These are phyloP conservation scores for Gnomoniopsis smithogilvyi DNA, from an alignment of 2,329 filamentous ascomycete genomes.

Conservation along the genomic window DNA sequence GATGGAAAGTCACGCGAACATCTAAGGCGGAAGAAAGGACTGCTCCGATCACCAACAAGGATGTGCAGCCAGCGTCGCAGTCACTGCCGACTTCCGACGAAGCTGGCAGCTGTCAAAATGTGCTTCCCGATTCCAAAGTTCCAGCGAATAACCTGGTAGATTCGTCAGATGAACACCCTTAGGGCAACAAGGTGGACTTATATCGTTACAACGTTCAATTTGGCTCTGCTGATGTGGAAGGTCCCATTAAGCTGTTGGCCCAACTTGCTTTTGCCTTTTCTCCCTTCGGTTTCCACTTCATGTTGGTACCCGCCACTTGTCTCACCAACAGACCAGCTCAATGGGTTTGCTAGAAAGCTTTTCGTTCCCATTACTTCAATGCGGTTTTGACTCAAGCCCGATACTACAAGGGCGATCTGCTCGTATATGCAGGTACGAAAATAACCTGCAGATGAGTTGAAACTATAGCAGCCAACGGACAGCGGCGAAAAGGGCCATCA, in stretches of 20 bases:
- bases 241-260: background rate
- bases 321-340: background rate
- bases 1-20: background rate
- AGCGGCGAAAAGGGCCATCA: background rate
- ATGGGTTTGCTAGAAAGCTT: background rate
- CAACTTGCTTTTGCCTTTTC: background rate
- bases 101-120: background rate
- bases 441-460: background rate
- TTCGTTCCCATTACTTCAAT: background rate
- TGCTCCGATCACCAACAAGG: background rate
- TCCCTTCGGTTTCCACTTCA: background rate
- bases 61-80: background rate
- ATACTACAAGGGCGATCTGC: background rate
- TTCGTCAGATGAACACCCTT: background rate
- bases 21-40: background rate
- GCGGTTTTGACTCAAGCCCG: background rate
- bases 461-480: background rate
- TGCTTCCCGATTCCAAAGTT: background rate
- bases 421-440: conserved; percentile 17
- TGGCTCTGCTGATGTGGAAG: background rate
- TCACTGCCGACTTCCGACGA: background rate
- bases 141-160: background rate
- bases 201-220: background rate
- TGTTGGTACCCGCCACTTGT: conserved; percentile 9
- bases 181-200: background rate